Evolutionary conservation across 2,329 filamentous ascomycete genomes (phyloP), one percentile per base, ranked within the genome.

Genomic region (Chrysosporium queenslandicum): DNA sequence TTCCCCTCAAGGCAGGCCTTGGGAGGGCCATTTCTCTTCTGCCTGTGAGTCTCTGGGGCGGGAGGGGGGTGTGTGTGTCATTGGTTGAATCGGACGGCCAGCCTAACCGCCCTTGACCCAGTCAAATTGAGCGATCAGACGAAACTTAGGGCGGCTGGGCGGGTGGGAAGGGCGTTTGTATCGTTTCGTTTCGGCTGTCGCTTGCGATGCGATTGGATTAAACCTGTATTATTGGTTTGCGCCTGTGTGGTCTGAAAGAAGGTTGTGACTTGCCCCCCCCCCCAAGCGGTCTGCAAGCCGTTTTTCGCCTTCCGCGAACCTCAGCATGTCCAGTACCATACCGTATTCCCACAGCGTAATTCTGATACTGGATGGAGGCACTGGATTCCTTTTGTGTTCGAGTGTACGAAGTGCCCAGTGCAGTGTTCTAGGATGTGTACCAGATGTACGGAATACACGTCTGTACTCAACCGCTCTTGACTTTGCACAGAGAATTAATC

Each of bases 171-270:
- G 46, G 46, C 55, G 53, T 50, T 54, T 55, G 53, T 55, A 55
- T 57, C 50, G 53, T 55, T 54, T 51, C 47, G 53, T 57, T 57
- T 57, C 55, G 55, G 52, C 55, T 57, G 55, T 57, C 53, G 55
- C 53, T 57, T 53, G 46, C 32, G 50, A 12, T 45, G 50, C 39
- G 27, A 51, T 37, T 51, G 46, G 46, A 41, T 50, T 30, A 40
- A 16, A 18, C 29, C 23, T 29, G 46, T 50, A 50, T 50, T 50
- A 50, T 50, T 50, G 46, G 46, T 30, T 50, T 50, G 46, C 46
- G 46, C 46, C 27, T 49, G 46, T 49, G 39, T 32, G 37, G 16
- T 20, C 18, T 18, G 21, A 29, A 48, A 48, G 23, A 48, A 48
- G 46, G 46, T 48, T 48, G 32, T 18, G 16, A 18, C 46, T n/a